Conservation (phyloP, 345 rosid genomes). For the Fremontodendron californicum region DNA sequence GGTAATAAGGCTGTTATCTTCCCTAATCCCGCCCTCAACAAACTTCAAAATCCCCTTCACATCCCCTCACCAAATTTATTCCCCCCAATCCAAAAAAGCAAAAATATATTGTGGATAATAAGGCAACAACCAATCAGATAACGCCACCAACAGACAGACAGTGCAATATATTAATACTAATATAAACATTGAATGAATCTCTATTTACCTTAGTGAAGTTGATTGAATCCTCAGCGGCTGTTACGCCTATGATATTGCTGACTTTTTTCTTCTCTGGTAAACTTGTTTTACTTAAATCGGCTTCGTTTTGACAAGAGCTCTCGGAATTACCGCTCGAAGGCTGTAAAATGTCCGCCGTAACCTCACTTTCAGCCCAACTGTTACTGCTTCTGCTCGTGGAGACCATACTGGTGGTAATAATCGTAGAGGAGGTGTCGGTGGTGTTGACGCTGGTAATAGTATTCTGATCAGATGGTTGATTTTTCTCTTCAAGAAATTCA, state of each 20-base stretch:
- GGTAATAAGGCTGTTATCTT: too few relatives aligned
- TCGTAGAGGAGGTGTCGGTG: not conserved
- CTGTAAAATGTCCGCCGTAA: conserved; percentile 32
- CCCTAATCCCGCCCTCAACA: not conserved
- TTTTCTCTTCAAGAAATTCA: conserved; percentile 41
- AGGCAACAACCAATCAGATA: conserved; percentile 11
- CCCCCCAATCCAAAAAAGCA: not conserved
- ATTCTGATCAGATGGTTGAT: conserved; percentile 32
- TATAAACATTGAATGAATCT: conserved; percentile 11
- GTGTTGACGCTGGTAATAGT: conserved; percentile 2
- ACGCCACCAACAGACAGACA: conserved; percentile 18
- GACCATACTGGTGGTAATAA: not conserved
- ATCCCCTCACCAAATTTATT: not conserved
- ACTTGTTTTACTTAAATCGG: conserved; percentile 22
- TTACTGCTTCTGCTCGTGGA: conserved; percentile 31
- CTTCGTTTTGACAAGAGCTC: conserved; percentile 29
- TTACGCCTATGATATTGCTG: conserved; percentile 33
- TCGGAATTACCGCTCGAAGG: conserved; percentile 40
- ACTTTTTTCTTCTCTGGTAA: conserved; percentile 19
- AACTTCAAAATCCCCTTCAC: not conserved
- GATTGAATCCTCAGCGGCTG: conserved; percentile 45
- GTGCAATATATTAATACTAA: not conserved
- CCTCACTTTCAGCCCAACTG: conserved; percentile 48
- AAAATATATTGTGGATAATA: not conserved
- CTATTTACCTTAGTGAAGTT: conserved; percentile 42